These are phyloP conservation scores for Solanum chilense DNA, from an alignment of 257 asterid species.

Conservation along the genomic window DNA sequence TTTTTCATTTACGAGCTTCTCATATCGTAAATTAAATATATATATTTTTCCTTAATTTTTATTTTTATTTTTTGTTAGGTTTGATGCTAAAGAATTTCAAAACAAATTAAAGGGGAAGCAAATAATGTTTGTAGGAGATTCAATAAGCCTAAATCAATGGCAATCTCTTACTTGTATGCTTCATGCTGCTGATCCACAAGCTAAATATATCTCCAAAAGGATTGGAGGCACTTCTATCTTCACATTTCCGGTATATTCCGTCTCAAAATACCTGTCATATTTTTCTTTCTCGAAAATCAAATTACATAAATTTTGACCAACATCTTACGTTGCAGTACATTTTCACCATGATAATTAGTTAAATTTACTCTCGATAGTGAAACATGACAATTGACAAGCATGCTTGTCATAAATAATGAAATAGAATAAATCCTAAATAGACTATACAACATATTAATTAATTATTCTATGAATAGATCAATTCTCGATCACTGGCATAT, in stretches of 20 bases:
- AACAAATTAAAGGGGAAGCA: constrained; percentile 17
- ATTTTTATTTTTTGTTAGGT: constrained; percentile 1
- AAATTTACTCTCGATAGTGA: not conserved
- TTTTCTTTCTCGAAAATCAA: not conserved
- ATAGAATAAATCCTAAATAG: not conserved
- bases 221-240: constrained; percentile 17
- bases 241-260: constrained; percentile 10
- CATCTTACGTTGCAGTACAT: rapidly evolving
- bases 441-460: not conserved
- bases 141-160: constrained; percentile 39
- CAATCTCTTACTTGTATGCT: constrained; percentile 36
- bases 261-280: not conserved
- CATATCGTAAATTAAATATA: not conserved
- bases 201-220: constrained; percentile 1
- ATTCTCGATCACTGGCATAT: not conserved
- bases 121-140: constrained; percentile 43
- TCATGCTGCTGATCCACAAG: constrained; percentile 14
- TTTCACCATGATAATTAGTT: not conserved
- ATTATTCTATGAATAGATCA: not conserved
- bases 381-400: not conserved
- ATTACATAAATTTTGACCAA: not conserved
- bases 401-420: not conserved
- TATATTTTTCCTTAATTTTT: not conserved
- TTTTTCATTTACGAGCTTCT: not conserved
- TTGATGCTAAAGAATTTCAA: constrained; percentile 13